Evolutionary conservation across 768 basidiomycete genomes (phyloP), one percentile per base, ranked within the genome.

Genomic region (Tubosaeta sp.): DNA sequence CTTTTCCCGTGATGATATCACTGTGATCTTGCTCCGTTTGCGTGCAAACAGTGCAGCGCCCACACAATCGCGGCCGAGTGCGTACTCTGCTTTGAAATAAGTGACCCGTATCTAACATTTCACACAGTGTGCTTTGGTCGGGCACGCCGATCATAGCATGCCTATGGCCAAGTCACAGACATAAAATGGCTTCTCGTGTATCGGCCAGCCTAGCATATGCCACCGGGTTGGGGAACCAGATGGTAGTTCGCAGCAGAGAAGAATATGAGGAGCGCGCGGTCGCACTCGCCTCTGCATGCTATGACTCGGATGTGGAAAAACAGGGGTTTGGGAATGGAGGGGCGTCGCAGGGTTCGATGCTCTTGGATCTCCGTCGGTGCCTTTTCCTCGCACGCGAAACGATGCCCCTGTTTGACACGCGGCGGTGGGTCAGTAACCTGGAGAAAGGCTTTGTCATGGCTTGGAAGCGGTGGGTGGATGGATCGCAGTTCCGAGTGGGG

Each of bases 181-280:
- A 74, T 55, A 79, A 77, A 58, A 79, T 79, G 76, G 74, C 71
- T 48, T 77, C 76, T 16, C 71, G 78, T 7, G 78, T 80, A 24
- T 76, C 70, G 3, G 75, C 78, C 19, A 76, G 75, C 53, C 72
- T 78, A 41, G 77, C 69, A 7, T 58, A 67, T 32, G 78, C 77
- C 3, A 79, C 78, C 1, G 77, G 76, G 12, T 65, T 76, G 52
- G 78, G 78, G 8, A 61, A 69, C 25, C 61, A 72, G 47, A 79
- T 79, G 78, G 67, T 75, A 22, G 78, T 77, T 35, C 48, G 61
- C 42, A 72, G 64, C 47, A 55, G 69, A 27, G 69, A 70, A 40
- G 76, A 73, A 53, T 79, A 79, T 52, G 77, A 77, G 58, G 65
- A 62, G 6, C 70, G 78, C 2, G 78, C 76, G 0, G 70, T 79